phyloP scores from a whole-genome alignment of 208 protist species.

The Polymyxa betae region DNA sequence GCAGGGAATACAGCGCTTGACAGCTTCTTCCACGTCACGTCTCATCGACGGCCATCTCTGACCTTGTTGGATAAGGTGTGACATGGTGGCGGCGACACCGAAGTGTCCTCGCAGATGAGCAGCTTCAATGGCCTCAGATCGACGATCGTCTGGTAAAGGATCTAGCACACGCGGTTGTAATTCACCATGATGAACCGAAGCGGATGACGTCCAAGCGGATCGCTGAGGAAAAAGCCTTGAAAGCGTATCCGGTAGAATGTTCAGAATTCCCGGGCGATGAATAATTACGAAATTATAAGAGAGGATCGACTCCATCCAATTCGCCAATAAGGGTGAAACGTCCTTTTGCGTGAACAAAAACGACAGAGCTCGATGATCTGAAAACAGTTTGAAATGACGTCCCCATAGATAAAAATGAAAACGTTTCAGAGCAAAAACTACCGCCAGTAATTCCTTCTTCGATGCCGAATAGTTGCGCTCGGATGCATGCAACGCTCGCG shows the following conservation, averaged over 20 bases:
- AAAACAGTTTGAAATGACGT: background rate
- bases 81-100: no score
- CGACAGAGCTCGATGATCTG: background rate
- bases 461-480: background rate
- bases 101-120: no score
- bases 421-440: background rate
- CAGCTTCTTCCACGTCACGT: no score
- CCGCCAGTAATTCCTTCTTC: background rate
- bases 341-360: background rate
- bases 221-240: background rate
- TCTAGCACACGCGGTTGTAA: background rate
- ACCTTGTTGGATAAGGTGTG: no score
- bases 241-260: background rate
- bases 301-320: background rate
- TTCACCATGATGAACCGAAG: background rate
- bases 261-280: background rate
- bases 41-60: no score
- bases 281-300: background rate
- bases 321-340: background rate
- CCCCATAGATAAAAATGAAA: background rate
- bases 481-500: background rate
- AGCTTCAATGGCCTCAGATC: no score
- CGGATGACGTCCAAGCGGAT: background rate
- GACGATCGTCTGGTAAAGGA: no score
- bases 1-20: no score